Evolutionary conservation across 257 asterid species (phyloP).

Genomic region (Nyctanthes arbortristis): DNA sequence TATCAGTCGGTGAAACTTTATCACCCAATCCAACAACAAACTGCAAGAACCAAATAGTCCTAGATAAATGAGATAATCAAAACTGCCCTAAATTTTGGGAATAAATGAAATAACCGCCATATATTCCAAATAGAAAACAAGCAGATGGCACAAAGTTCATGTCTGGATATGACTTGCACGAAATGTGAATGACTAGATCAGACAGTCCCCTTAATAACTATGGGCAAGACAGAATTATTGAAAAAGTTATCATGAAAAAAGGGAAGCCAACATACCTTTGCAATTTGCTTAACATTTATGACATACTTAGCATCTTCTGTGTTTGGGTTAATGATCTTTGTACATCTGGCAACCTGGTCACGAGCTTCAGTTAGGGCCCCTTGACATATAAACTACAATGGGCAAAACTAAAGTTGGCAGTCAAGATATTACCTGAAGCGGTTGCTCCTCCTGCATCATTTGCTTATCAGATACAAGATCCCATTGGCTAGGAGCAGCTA

Average conservation of each 20-base stretch:
- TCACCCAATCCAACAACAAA: constrained; percentile 96
- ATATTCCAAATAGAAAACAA: not conserved
- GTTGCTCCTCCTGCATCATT: constrained; percentile 99
- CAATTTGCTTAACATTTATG: constrained; percentile 82
- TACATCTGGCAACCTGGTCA: constrained; percentile 83
- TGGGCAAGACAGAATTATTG: not conserved
- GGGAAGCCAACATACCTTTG: constrained; percentile 43
- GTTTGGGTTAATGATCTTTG: constrained; percentile 84
- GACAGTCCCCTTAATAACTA: not conserved
- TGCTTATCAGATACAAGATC: constrained; percentile 98
- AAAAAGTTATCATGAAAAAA: not conserved
- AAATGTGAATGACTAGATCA: not conserved
- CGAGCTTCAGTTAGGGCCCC: constrained; percentile 5
- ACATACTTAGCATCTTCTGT: constrained; percentile 87
- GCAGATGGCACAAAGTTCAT: not conserved
- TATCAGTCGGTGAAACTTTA: constrained; percentile 94
- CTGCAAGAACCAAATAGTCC: constrained; percentile 40
- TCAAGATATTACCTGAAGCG: constrained; percentile 75
- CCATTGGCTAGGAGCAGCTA: constrained; percentile 99
- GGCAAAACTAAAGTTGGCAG: not conserved
- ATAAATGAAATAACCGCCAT: not conserved
- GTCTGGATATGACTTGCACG: not conserved
- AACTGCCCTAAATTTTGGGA: not conserved
- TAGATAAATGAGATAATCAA: not conserved
- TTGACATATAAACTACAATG: not conserved